Evolutionary conservation across 2,329 filamentous ascomycete species (phyloP).

Genomic region (Torrubiella hemipterigena): DNA sequence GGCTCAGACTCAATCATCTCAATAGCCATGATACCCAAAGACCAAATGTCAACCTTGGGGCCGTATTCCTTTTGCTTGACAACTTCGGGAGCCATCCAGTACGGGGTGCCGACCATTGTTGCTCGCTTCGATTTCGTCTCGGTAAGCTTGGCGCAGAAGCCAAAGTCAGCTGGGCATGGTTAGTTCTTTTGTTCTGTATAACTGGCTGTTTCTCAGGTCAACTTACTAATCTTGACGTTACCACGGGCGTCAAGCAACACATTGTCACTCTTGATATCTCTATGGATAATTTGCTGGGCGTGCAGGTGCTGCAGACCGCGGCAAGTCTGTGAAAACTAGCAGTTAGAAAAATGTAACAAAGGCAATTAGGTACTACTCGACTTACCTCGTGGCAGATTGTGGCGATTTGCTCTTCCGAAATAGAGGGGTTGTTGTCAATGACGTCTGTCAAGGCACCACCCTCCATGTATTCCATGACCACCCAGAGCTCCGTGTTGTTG

Average conservation of each 20-base stretch:
- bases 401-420: constrained; percentile 93
- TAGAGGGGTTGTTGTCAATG: constrained; percentile 92
- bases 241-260: constrained; percentile 87
- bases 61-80: constrained; percentile 99
- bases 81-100: constrained; percentile 99
- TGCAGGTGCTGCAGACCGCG: constrained; percentile 90
- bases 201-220: not conserved
- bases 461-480: constrained; percentile 99
- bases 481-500: constrained; percentile 92
- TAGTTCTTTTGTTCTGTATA: constrained; percentile 14
- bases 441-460: constrained; percentile 95
- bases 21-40: constrained; percentile 97
- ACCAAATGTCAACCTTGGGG: constrained; percentile 98
- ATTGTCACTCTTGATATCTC: constrained; percentile 99
- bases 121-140: constrained; percentile 94
- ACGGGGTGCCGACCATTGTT: constrained; percentile 97
- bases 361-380: constrained; percentile 4
- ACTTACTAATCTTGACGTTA: constrained; percentile 94
- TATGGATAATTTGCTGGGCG: constrained; percentile 92
- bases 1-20: constrained; percentile 99
- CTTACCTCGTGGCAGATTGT: constrained; percentile 92
- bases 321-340: constrained; percentile 57
- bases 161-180: constrained; percentile 72
- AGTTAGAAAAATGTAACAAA: constrained; percentile 11
- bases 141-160: constrained; percentile 96